Percentiles rank a stretch among this genome's conserved stretches.
These are phyloP conservation scores for Dioscorea dumetorum DNA, from an alignment of 106 monocot genomes.

Conservation along the genomic window DNA sequence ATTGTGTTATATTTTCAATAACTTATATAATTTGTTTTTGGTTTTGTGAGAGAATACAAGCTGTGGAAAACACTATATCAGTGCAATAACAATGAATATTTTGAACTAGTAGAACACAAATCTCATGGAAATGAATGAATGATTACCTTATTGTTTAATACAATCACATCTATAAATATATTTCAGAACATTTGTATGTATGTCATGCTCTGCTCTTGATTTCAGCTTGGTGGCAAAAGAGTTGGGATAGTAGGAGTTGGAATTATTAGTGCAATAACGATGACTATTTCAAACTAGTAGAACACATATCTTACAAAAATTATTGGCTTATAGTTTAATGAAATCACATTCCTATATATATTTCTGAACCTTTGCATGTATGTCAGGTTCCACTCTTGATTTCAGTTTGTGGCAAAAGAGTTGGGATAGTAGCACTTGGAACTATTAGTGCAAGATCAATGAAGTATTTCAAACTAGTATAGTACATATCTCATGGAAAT, in stretches of 20 bases:
- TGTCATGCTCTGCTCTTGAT: background rate
- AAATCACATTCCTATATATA: background rate
- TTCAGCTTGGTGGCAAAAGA: background rate
- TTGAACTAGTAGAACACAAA: too few species aligned
- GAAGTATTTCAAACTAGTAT: background rate
- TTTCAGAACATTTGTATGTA: background rate
- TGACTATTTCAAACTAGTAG: background rate
- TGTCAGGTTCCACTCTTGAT: background rate
- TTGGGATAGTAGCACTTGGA: background rate
- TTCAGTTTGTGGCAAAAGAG: background rate
- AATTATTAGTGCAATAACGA: background rate
- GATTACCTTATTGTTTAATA: background rate
- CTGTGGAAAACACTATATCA: background rate
- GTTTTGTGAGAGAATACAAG: background rate
- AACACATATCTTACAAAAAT: background rate
- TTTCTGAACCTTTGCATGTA: background rate
- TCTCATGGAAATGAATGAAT: background rate
- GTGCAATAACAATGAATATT: background rate
- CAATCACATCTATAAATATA: background rate
- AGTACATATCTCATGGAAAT: background rate
- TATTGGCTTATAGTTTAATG: background rate
- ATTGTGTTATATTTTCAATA: background rate
- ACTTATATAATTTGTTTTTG: background rate
- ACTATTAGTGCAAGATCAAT: background rate
- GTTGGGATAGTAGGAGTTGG: background rate